These are phyloP conservation scores for Thalassiosira ordinaria DNA, from an alignment of 352 stramenopile species.

Conservation along the genomic window DNA sequence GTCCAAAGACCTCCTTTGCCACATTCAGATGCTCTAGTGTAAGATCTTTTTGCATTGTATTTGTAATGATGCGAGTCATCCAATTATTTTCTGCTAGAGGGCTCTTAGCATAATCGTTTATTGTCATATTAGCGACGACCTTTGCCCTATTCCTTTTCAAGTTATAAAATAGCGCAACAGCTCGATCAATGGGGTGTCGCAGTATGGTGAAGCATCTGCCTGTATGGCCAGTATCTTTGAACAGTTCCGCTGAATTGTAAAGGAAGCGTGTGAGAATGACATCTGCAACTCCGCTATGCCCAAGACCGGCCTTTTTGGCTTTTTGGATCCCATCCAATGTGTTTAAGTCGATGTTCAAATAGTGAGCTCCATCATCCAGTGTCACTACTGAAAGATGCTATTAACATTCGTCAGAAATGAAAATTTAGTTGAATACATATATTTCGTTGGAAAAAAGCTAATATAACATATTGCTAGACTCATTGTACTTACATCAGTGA, in stretches of 20 bases:
- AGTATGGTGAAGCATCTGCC: constrained; percentile 45
- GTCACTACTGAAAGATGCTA: constrained; percentile 38
- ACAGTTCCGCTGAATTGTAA: constrained; percentile 16
- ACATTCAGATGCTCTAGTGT: constrained; percentile 30
- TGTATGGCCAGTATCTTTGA: constrained; percentile 22
- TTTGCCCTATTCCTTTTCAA: constrained; percentile 19
- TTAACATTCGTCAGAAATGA: too few species aligned
- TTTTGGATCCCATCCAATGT: constrained; percentile 4
- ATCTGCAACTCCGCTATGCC: constrained; percentile 3
- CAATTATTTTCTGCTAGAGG: constrained; percentile 40
- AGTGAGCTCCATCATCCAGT: constrained; percentile 38
- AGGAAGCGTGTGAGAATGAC: constrained; percentile 24
- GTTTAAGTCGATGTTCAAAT: constrained; percentile 25
- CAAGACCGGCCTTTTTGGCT: constrained; percentile 9
- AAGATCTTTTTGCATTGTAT: constrained; percentile 22
- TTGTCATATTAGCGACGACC: constrained; percentile 18
- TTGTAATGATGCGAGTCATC: constrained; percentile 42
- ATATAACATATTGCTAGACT: too few species aligned
- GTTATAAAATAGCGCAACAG: constrained; percentile 27
- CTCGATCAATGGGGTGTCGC: constrained; percentile 47
- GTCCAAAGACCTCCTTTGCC: constrained; percentile 31
- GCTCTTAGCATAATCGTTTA: constrained; percentile 46
- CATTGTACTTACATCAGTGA: constrained; percentile 38
- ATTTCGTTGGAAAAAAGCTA: too few species aligned
- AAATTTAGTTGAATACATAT: too few species aligned